These are phyloP conservation scores for Zygoascus flipseniorum DNA, from an alignment of 805 yeast species.

Conservation along the genomic window DNA sequence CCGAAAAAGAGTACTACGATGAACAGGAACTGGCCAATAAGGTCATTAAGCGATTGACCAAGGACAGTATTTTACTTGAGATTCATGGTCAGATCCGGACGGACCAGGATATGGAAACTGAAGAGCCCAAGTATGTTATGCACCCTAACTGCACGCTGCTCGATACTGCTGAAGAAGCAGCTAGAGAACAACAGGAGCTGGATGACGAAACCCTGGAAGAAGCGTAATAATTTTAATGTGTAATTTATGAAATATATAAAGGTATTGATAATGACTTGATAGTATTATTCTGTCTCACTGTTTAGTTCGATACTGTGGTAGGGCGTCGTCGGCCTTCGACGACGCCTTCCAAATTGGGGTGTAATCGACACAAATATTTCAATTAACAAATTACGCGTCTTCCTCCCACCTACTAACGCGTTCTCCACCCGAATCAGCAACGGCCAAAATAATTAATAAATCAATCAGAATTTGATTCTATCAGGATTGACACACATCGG, in stretches of 20 bases:
- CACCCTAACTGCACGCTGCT: slow-evolving; percentile 27
- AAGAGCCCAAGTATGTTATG: slow-evolving; percentile 20
- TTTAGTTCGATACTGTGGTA: too few relatives aligned
- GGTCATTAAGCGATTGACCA: slow-evolving; percentile 74
- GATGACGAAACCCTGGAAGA: background rate
- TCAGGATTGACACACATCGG: too few relatives aligned
- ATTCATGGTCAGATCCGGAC: slow-evolving; percentile 40
- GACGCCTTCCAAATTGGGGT: background rate
- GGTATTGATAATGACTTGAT: too few relatives aligned
- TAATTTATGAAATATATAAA: background rate
- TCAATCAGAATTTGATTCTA: too few relatives aligned
- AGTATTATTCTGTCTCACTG: too few relatives aligned
- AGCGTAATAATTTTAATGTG: background rate
- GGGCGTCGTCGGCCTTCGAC: background rate
- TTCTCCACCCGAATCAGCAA: background rate
- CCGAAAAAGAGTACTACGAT: slow-evolving; percentile 60
- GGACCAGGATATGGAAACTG: slow-evolving; percentile 24
- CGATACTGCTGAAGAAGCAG: slow-evolving; percentile 3
- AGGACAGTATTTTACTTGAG: slow-evolving; percentile 74
- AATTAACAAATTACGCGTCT: background rate
- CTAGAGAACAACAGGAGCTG: background rate
- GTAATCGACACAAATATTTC: background rate
- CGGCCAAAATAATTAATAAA: too few relatives aligned
- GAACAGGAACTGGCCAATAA: slow-evolving; percentile 69
- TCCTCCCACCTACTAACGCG: background rate